phyloP scores from a whole-genome alignment of 1,139 yeast species.

The Pichia sp. region DNA sequence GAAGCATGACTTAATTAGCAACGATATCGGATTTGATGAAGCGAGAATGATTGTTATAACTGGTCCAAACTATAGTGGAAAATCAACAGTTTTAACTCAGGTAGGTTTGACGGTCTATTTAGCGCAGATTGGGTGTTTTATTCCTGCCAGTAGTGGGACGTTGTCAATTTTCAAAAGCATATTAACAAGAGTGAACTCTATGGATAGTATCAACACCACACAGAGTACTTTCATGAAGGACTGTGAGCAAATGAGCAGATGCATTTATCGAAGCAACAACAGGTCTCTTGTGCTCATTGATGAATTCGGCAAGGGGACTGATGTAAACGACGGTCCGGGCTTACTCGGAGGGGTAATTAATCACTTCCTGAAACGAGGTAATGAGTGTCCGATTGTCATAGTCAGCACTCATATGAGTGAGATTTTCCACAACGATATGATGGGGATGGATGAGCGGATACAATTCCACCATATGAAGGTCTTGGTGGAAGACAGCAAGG shows the following conservation, averaged over 20 bases:
- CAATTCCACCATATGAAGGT: slow-evolving; percentile 17
- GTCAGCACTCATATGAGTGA: slow-evolving; percentile 46
- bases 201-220: slow-evolving; percentile 40
- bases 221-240: slow-evolving; percentile 48
- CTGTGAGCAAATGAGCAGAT: slow-evolving; percentile 39
- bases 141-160: slow-evolving; percentile 43
- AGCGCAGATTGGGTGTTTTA: slow-evolving; percentile 47
- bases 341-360: slow-evolving; percentile 39
- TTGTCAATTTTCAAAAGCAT: slow-evolving; percentile 44
- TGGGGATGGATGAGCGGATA: slow-evolving; percentile 14
- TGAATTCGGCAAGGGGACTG: slow-evolving; percentile 53
- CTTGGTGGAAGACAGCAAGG: background rate
- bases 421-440: slow-evolving; percentile 30
- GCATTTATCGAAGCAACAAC: slow-evolving; percentile 27
- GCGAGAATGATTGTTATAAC: slow-evolving; percentile 41
- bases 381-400: slow-evolving; percentile 34
- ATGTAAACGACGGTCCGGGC: slow-evolving; percentile 43
- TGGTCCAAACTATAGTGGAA: slow-evolving; percentile 53
- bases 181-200: slow-evolving; percentile 29
- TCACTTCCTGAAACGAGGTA: slow-evolving; percentile 20
- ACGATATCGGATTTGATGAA: slow-evolving; percentile 30
- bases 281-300: slow-evolving; percentile 43
- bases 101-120: slow-evolving; percentile 42
- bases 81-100: slow-evolving; percentile 44
- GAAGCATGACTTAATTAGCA: slow-evolving; percentile 33